These are phyloP conservation scores for Scolecobasidium constrictum DNA, from an alignment of 2,329 filamentous ascomycete species.

Conservation along the genomic window DNA sequence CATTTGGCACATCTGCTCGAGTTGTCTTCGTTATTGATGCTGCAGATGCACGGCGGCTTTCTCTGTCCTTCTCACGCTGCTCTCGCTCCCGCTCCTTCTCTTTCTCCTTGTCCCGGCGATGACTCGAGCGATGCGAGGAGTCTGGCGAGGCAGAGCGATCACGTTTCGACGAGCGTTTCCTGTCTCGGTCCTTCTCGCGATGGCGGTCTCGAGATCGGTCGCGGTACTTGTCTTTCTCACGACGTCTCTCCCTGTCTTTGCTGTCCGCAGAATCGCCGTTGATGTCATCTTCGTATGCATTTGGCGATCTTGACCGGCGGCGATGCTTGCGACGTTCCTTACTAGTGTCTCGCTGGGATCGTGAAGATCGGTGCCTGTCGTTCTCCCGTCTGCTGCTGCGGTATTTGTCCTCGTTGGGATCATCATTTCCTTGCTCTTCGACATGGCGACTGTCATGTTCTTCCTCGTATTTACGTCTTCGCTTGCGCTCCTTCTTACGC, in stretches of 20 bases:
- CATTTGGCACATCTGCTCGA: not conserved
- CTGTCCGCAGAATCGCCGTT: slow-evolving; percentile 18
- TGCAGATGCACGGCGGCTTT: not conserved
- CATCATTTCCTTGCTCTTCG: slow-evolving; percentile 19
- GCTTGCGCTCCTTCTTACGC: slow-evolving; percentile 30
- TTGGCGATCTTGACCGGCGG: slow-evolving; percentile 29
- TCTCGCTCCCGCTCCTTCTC: not conserved
- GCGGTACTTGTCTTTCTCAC: slow-evolving; percentile 11
- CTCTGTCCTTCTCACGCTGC: not conserved
- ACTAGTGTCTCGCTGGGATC: slow-evolving; percentile 34
- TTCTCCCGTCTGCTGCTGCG: slow-evolving; percentile 20
- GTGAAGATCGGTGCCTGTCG: slow-evolving; percentile 31
- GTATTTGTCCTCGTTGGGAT: slow-evolving; percentile 26
- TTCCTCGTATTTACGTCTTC: slow-evolving; percentile 32
- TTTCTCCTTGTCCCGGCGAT: slow-evolving; percentile 20
- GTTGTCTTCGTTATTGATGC: not conserved
- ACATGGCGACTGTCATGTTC: slow-evolving; percentile 35
- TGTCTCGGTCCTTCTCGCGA: slow-evolving; percentile 23
- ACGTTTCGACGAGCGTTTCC: slow-evolving; percentile 30
- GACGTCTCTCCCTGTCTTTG: slow-evolving; percentile 23
- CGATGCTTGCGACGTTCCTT: slow-evolving; percentile 30
- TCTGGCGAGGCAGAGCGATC: slow-evolving; percentile 31
- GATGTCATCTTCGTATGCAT: slow-evolving; percentile 17
- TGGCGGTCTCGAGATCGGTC: slow-evolving; percentile 27
- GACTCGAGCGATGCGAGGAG: slow-evolving; percentile 31